Conservation (phyloP, 306 rosid genomes). For the Aeschynomene evenia region DNA sequence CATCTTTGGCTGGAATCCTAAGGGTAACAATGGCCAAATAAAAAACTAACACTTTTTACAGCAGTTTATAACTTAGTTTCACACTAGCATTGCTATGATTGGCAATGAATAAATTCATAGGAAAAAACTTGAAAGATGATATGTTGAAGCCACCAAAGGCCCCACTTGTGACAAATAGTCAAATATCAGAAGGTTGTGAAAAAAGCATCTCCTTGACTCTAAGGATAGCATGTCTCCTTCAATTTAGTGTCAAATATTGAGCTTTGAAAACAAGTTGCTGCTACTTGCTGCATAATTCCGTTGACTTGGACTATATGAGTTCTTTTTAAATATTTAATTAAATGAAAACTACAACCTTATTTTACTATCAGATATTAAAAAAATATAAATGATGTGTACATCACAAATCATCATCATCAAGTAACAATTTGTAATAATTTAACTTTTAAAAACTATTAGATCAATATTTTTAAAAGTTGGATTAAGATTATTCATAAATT, state of each 20-base stretch:
- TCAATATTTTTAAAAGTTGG: too few species aligned
- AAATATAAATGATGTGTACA: too few species aligned
- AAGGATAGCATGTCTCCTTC: too few species aligned
- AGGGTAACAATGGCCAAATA: too few species aligned
- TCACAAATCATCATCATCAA: too few species aligned
- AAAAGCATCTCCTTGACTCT: not conserved
- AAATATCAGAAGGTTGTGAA: not conserved
- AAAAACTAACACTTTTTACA: too few species aligned
- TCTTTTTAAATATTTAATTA: too few species aligned
- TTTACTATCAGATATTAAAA: too few species aligned
- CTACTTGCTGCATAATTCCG: not conserved
- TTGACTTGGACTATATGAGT: not conserved
- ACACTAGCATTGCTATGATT: not conserved
- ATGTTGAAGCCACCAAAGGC: not conserved
- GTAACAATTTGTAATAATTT: too few species aligned
- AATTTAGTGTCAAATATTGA: not conserved
- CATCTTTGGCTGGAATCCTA: too few species aligned
- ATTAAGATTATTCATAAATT: not conserved
- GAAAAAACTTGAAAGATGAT: not conserved
- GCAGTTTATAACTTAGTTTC: not conserved
- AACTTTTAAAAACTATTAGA: too few species aligned
- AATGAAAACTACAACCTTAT: too few species aligned
- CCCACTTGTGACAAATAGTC: not conserved
- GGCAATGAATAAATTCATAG: not conserved
- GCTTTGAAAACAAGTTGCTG: not conserved